Percentiles rank a stretch among this genome's conserved stretches.
These are phyloP conservation scores for Ceratocystis huliohia DNA, from an alignment of 2,329 filamentous ascomycete species.

Conservation along the genomic window DNA sequence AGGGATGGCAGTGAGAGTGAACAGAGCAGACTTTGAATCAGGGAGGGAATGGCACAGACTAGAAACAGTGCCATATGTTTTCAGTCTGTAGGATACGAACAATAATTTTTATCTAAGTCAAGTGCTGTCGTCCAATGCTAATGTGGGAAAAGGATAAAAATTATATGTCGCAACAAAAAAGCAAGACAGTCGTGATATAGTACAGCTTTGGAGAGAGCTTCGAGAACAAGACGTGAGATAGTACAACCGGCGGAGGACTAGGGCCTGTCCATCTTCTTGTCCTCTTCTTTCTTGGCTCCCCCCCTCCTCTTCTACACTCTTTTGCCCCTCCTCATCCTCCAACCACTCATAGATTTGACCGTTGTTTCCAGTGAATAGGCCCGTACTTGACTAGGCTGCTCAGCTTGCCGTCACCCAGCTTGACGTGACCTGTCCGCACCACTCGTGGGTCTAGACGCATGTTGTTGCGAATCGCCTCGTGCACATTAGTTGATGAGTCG, in stretches of 20 bases:
- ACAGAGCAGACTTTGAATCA: too few relatives aligned
- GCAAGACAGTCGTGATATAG: conserved; percentile 12
- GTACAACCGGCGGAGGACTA: background rate
- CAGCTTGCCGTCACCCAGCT: conserved; percentile 57
- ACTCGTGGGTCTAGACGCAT: conserved; percentile 79
- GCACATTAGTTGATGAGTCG: conserved; percentile 61
- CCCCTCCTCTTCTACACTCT: background rate
- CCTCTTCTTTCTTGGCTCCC: background rate
- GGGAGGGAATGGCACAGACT: background rate
- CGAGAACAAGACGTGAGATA: background rate
- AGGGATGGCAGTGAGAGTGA: background rate
- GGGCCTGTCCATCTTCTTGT: background rate
- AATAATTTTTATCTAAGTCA: background rate
- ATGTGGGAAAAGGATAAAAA: background rate
- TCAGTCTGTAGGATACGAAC: background rate
- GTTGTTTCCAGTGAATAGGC: conserved; percentile 36
- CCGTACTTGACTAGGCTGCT: conserved; percentile 40
- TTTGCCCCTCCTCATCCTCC: background rate
- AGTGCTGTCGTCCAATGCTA: background rate
- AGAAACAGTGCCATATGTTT: background rate
- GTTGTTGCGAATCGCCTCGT: conserved; percentile 61
- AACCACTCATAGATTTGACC: background rate
- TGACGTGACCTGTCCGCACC: conserved; percentile 76
- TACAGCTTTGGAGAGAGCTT: background rate
- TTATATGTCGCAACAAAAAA: conserved; percentile 4